phyloP scores from a whole-genome alignment of 2,329 filamentous ascomycete species.

The Epichloe festucae region DNA sequence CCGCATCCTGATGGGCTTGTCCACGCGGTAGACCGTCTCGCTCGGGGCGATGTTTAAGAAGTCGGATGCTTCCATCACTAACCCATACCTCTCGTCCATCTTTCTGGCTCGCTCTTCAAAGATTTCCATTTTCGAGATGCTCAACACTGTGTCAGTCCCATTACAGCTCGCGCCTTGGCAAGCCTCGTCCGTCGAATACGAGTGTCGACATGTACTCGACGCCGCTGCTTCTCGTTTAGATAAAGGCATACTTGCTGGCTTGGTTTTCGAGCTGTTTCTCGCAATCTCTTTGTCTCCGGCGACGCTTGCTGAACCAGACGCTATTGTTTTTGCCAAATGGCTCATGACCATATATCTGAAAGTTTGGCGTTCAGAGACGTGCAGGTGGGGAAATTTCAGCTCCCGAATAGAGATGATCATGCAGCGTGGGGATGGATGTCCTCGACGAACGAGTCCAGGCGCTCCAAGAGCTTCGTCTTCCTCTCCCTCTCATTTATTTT shows the following conservation, averaged over 20 bases:
- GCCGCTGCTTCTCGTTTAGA: constrained; percentile 23
- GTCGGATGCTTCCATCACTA: constrained; percentile 41
- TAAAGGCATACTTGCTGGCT: constrained; percentile 31
- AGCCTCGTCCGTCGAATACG: constrained; percentile 11
- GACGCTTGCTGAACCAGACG: constrained; percentile 16
- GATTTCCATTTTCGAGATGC: constrained; percentile 35
- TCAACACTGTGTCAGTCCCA: constrained; percentile 18
- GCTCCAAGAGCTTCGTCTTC: too few relatives aligned
- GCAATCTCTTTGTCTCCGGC: constrained; percentile 34
- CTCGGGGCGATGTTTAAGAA: constrained; percentile 36
- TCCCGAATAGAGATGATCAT: neutral
- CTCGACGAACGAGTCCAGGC: too few relatives aligned
- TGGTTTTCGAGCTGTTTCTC: constrained; percentile 35
- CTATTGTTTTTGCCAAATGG: neutral
- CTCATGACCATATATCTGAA: neutral
- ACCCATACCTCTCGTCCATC: constrained; percentile 40
- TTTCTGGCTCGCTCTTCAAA: constrained; percentile 44
- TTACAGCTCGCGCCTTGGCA: constrained; percentile 15
- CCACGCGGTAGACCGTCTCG: constrained; percentile 48
- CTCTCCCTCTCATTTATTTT: too few relatives aligned
- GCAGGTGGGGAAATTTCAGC: neutral
- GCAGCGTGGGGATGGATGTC: too few relatives aligned
- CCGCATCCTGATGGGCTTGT: constrained; percentile 67
- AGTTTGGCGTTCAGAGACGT: neutral
- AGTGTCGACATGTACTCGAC: constrained; percentile 4